Evolutionary conservation across 2,329 filamentous ascomycete species (phyloP), one percentile per base, ranked within the genome.

Genomic region (Fusarium devonianum): DNA sequence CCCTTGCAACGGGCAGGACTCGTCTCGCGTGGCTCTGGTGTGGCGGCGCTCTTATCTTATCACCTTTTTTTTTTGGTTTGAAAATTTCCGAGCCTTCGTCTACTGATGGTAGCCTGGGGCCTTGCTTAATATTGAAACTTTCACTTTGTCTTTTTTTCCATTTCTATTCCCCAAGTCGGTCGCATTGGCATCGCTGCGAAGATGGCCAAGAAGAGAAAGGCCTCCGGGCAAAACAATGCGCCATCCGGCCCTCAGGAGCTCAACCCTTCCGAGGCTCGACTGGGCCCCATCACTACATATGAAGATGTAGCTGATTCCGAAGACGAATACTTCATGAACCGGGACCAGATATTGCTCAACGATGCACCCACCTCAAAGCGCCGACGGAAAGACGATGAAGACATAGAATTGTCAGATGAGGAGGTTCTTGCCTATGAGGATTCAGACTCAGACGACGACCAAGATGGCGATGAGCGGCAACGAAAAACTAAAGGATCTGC

Each of bases 241-340:
- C 71, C 77, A 14, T 74, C 73, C 7, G 82, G 80, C 3, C 81
- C 82, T 4, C 78, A 76, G 53, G 83, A 84, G 23, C 67, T 83
- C 51, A 73, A 86, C 65, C 67, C 76, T 36, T 73, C 75, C 22
- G 84, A 86, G 56, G 83, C 86, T 25, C 84, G 85, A 41, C 80
- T 92, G 12, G 80, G 78, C 17, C 76, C 77, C 16, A 76, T 86
- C 63, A 78, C 71, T 35, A 86, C 83, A 3, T 93, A 82, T 71
- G 86, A 93, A 71, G 91, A 96, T 73, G 87, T 99, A 63, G 90
- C 92, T 59, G 88, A 97, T 70, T 95, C 92, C 1, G 91, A 96
- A 71, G 94, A 99, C 71, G 91, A 96, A 69, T 96, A 96, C 70
- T 90, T 93, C 66, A 78, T 92, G 51, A 88, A 92, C 58, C 84